Evolutionary conservation across 1,284 basidiomycete species (phyloP), one percentile per base, ranked within the genome.

Genomic region (Cutaneotrichosporon dermatis): DNA sequence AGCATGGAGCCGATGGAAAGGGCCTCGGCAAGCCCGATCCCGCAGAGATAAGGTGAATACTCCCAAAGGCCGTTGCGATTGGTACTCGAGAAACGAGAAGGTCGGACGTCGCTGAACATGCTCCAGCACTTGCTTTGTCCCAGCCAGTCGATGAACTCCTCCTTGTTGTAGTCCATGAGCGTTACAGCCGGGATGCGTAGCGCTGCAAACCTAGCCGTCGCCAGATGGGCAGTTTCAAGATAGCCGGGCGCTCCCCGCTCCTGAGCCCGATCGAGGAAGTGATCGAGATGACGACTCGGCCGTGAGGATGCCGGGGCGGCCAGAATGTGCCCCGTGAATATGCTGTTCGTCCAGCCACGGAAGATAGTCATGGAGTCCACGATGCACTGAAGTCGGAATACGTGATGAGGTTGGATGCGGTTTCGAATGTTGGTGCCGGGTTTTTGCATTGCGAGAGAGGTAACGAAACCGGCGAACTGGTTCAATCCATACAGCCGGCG

Each of bases 381-480:
- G 36, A 46, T 37, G n/a, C 35, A 37, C 12, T 54, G 53, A 2
- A 54, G 35, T 16, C 46, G 44, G 37, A 54, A 54, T 10, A 54
- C 53, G 15, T 46, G 53, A 16, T 54, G 53, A 4, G 53, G 53
- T 16, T 9, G 36, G 36, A 54, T 54, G 35, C 43, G 44, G 9
- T 33, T 35, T 10, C 9, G 34, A 15, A 54, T 11, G 16, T 45
- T 12, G 11, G 54, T 46, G 36, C 43, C 44, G 11, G 44, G 44
- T 12, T 40, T 37, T 11, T 55, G 54, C 16, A 48, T 40, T 6
- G 54, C 54, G 6, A 55, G 35, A 15, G 35, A 46, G 4, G 54
- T 25, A 16, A 55, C 36, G 15, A 46, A 46, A 37, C 43, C 54
- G n/a, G 54, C 54, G 33, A 55, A 55, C 36, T 46, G 16, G 54